Evolutionary conservation across 202 grass and related monocot species (phyloP), one percentile per base, ranked within the genome.

Genomic region (Panicum hallii): DNA sequence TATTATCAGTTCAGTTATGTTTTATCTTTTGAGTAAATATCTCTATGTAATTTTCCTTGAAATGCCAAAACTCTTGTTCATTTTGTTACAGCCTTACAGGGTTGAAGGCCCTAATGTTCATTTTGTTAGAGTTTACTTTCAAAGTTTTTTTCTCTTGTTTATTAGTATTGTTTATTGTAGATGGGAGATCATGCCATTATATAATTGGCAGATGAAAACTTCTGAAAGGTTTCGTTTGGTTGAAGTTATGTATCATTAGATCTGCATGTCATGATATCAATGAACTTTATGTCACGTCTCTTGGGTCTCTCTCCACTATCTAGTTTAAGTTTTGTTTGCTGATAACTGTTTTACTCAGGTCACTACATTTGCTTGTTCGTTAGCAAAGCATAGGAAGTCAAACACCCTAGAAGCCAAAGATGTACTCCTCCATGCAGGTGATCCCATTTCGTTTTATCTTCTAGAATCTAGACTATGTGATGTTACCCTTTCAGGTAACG

Each of bases 331-430:
- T 71, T 77, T 15, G 17, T 89, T 82, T 83, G 4, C 61, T 80
- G 43, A 66, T 76, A 63, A 75, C 61, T 75, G 69, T 94, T 82
- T 75, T 85, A 67, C 86, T 52, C 92, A 99, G 93, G 63, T 96
- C 4, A 76, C 86, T 45, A 91, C 90, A 26, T 99, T 94, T 90
- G 90, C 93, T 81, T 96, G 97, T 88, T 90, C 93, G 74, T 93
- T 99, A 86, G 91, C 93, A 86, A 99, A 99, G 70, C 97, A 99
- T 90, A 90, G 97, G 90, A 99, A 96, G 77, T 94, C 93, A 56
- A 73, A 43, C 69, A 92, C 86, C 64, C 79, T 99, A 81, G 97
- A 99, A 90, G 86, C 91, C 84, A 96, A 94, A 90, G 97, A 96
- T 86, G 87, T 99, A 87, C 93, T 94, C 26, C 93, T 99, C 41